Evolutionary conservation across 495 filamentous ascomycete genomes (phyloP).

Genomic region (Daldinia grandis): DNA sequence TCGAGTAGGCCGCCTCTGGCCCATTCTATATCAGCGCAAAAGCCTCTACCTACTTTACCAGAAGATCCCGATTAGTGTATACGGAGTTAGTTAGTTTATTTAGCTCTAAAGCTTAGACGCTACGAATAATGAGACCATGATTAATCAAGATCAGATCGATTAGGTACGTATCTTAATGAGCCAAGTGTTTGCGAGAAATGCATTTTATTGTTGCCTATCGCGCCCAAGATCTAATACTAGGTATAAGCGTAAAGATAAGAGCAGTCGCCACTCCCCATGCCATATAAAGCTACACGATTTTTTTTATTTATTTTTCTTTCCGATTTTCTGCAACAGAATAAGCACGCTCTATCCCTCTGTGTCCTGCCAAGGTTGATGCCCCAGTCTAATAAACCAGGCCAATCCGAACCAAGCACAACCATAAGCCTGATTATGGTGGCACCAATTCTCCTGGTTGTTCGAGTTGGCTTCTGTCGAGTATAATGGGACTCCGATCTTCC

Average conservation of each 20-base stretch:
- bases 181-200: background rate
- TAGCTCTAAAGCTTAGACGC: background rate
- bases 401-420: slow-evolving; percentile 5
- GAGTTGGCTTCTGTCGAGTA: slow-evolving; percentile 2
- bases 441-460: background rate
- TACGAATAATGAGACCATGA: slow-evolving; percentile 40
- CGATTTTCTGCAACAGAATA: background rate
- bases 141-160: slow-evolving; percentile 9
- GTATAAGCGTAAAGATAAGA: slow-evolving; percentile 5
- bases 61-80: slow-evolving; percentile 49
- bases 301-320: no score
- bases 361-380: slow-evolving; percentile 1
- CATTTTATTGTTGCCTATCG: background rate
- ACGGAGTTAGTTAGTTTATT: slow-evolving; percentile 6
- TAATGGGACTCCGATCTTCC: background rate
- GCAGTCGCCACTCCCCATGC: slow-evolving; percentile 19
- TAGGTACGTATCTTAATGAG: background rate
- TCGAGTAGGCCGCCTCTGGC: slow-evolving; percentile 39
- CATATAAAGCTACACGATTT: slow-evolving; percentile 24
- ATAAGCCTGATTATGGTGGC: slow-evolving; percentile 8
- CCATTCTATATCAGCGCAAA: slow-evolving; percentile 45
- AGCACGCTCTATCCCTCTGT: background rate
- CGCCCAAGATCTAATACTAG: background rate
- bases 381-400: slow-evolving; percentile 5
- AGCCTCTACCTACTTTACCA: slow-evolving; percentile 62